A percentile compares a stretch with the other conserved stretches of the same genome.
phyloP scores from a whole-genome alignment of 495 filamentous ascomycete genomes.

The Amniculicola lignicola region DNA sequence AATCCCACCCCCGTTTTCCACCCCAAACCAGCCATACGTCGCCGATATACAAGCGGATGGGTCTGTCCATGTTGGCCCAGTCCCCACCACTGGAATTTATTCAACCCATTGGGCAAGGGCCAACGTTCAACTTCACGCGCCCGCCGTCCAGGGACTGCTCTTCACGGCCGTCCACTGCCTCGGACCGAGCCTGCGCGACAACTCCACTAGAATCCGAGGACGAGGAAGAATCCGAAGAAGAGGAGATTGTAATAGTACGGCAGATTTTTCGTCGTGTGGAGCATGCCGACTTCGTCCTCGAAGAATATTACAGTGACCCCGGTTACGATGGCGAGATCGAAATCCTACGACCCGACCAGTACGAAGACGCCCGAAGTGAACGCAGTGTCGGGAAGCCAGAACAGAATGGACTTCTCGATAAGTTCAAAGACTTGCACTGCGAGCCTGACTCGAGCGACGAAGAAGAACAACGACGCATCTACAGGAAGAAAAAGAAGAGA shows the following conservation, averaged over 20 bases:
- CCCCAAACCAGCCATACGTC: constrained; percentile 35
- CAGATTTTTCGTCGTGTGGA: constrained; percentile 17
- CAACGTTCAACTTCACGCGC: constrained; percentile 31
- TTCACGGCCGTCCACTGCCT: constrained; percentile 32
- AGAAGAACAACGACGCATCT: constrained; percentile 27
- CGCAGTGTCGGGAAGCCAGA: constrained; percentile 14
- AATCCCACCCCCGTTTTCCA: constrained; percentile 29
- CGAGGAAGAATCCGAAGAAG: constrained; percentile 27
- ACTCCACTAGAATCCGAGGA: constrained; percentile 26
- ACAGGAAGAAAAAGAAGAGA: constrained; percentile 35
- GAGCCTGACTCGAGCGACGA: constrained; percentile 24
- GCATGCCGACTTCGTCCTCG: constrained; percentile 33
- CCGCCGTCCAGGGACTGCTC: constrained; percentile 29
- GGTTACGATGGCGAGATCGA: constrained; percentile 39
- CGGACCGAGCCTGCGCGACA: constrained; percentile 20
- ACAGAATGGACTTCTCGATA: constrained; percentile 20
- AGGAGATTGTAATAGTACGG: background rate
- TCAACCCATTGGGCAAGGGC: constrained; percentile 31
- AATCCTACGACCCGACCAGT: constrained; percentile 37
- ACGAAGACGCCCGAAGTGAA: constrained; percentile 39
- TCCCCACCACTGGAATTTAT: constrained; percentile 34
- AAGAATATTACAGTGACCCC: constrained; percentile 35
- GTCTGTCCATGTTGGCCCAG: constrained; percentile 22
- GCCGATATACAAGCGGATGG: constrained; percentile 35
- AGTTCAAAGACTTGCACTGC: constrained; percentile 28